phyloP scores from a whole-genome alignment of 257 asterid species.

The Jasminum sambac region DNA sequence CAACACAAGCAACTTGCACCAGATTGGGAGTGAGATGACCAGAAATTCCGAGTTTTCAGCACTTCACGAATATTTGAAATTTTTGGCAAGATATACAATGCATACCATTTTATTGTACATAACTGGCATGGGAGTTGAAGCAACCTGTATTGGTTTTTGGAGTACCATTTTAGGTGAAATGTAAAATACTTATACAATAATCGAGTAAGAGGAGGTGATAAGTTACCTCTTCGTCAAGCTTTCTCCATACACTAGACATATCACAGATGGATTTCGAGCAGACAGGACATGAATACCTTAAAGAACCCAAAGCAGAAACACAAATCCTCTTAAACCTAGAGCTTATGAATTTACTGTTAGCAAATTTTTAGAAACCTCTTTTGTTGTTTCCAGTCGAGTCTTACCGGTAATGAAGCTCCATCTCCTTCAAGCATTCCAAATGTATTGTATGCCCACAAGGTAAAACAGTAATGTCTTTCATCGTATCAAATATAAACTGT shows the following conservation, averaged over 20 bases:
- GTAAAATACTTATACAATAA: not conserved
- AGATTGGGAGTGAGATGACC: too few relatives aligned
- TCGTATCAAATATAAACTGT: constrained; percentile 57
- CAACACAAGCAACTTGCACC: too few relatives aligned
- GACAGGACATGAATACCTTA: constrained; percentile 54
- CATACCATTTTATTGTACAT: constrained; percentile 48
- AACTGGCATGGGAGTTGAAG: constrained; percentile 56
- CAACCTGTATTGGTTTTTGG: constrained; percentile 38
- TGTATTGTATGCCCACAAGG: constrained; percentile 66
- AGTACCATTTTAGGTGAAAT: not conserved
- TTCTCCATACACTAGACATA: constrained; percentile 56
- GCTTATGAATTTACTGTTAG: not conserved
- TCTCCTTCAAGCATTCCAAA: constrained; percentile 50
- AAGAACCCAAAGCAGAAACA: not conserved
- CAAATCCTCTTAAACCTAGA: not conserved
- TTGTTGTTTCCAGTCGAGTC: constrained; percentile 1
- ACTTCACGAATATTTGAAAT: too few relatives aligned
- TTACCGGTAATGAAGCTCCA: constrained; percentile 46
- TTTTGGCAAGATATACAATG: not conserved
- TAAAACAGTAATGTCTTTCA: constrained; percentile 42
- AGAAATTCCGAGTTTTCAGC: too few relatives aligned
- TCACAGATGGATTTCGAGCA: constrained; percentile 61
- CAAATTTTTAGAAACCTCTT: not conserved
- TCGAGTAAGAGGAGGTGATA: not conserved
- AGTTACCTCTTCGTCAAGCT: constrained; percentile 55